Evolutionary conservation across 495 filamentous ascomycete species (phyloP).

Genomic region (Hyaloscypha variabilis): DNA sequence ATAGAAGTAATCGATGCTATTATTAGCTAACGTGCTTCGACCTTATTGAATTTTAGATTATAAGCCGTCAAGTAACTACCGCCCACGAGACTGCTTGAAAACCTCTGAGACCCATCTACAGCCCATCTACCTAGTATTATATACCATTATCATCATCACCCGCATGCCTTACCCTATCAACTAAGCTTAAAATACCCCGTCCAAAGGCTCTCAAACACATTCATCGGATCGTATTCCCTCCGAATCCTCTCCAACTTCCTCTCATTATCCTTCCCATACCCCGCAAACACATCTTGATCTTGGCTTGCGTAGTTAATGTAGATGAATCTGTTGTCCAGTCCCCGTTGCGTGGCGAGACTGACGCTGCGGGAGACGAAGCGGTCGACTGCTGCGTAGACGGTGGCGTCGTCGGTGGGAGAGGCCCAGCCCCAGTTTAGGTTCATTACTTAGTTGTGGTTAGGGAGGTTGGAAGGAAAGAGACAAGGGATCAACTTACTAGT

Average conservation of each 20-base stretch:
- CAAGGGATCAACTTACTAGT: conserved; percentile 20
- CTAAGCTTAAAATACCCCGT: conserved; percentile 16
- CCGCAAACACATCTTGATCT: conserved; percentile 42
- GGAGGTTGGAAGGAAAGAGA: too few species aligned
- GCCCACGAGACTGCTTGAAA: too few species aligned
- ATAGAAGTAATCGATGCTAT: too few species aligned
- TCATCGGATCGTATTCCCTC: conserved; percentile 42
- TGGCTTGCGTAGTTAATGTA: conserved; percentile 45
- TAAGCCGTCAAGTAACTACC: too few species aligned
- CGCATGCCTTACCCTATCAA: too few species aligned
- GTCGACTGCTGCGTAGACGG: not conserved
- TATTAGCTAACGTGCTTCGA: too few species aligned
- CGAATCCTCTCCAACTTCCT: conserved; percentile 37
- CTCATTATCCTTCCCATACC: conserved; percentile 44
- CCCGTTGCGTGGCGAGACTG: not conserved
- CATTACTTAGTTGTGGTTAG: conserved; percentile 5
- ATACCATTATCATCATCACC: too few species aligned
- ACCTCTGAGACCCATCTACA: too few species aligned
- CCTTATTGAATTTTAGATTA: too few species aligned
- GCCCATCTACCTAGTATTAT: too few species aligned
- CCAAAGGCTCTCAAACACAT: conserved; percentile 16
- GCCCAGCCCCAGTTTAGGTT: conserved; percentile 12
- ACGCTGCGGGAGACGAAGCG: conserved; percentile 6
- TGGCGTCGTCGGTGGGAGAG: not conserved
- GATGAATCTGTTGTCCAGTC: conserved; percentile 17